Evolutionary conservation across 345 rosid genomes (phyloP), one percentile per base, ranked within the genome.

Genomic region (Lagerstroemia speciosa): DNA sequence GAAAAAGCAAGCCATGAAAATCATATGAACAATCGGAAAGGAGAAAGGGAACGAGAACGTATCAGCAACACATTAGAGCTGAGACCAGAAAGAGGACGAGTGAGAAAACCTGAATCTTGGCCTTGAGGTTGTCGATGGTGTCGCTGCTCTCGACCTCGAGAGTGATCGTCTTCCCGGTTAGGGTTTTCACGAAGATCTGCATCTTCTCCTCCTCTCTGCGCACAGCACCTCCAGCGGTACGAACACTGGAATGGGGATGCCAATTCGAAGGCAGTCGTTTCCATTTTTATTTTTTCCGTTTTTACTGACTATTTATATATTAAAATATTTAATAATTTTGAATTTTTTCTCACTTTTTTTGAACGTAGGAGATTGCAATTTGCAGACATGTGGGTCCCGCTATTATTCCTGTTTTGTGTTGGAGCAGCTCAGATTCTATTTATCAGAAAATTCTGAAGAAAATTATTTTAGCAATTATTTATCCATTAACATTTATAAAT

Each of bases 111-210:
- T 75, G 78, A 69, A 75, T 75, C 74, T 70, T 75, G 41, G 74
- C 67, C 48, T 75, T 75, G 43, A 75, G 67, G 37, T 46, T 45
- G 45, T 75, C 74, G 74, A 70, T 75, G 70, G 78, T 70, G 67
- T 75, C 78, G 62, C 74, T 60, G 74, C 73, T 69, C 71, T 75
- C 78, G 43, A 75, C 74, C 66, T 75, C 78, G 63, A 75, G 78
- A 3, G 78, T 69, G 6, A 75, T 69, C 3, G 73, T 70, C 64
- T 75, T 75, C 66, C 73, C 73, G n/a, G 78, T 70, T 65, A 75
- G 74, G 74, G 74, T 69, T 75, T 70, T 75, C 57, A 75, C 78
- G 34, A 70, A 75, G 67, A 75, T 75, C 78, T 75, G 78, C 78
- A 75, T 72, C 24, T 72, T 67, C 67, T 64, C 33, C 67, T 33